Base-by-base conservation (phyloP, 192 early-diverging fungal genomes). In the Podila epicladia region DNA sequence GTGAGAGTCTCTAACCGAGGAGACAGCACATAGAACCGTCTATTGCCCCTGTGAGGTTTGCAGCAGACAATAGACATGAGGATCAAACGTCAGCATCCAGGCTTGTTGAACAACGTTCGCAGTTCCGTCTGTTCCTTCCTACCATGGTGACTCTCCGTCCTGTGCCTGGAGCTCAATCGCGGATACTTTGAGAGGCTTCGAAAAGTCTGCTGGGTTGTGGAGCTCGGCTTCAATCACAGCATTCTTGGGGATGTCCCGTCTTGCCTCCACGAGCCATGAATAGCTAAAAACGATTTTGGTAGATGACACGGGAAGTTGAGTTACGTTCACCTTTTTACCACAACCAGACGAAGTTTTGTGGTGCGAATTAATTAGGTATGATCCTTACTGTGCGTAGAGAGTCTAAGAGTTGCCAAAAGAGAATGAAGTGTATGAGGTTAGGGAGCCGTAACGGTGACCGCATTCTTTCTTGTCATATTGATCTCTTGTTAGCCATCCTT, bases 161-260 rank as follows among this genome's bases (percentile, higher is more conserved):
- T 79, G 76, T 9, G 76, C 65, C 45, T 79, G 69, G 17, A 79
- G 64, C 37, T 79, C 76, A 24, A 79, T 68, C 2, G 76, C 76
- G 17, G 58, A 9, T 17, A 68, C 76, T 29, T 72, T 79, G 20
- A 79, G 29, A 17, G 76, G 76, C 11, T 79, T 79, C 9, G 76
- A 58, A 64, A 79, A 79, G 29, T 79, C 76, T 28, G 76, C 76
- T 12, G 76, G 76, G 33, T 79, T 79, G 29, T 79, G 76, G 5
- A 79, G 65, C 29, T 79, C 76, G 24, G 76, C 76, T 20, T 79
- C 76, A 32, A 79, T 79, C 8, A 79, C 70, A 49, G 76, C 76
- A 26, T 58, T 69, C 55, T 79, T 79, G 19, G 76, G 76, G 35
- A 79, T 79, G n/a, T 68, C 65, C 9, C 70, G 58, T 53, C 76